phyloP scores from a whole-genome alignment of 306 rosid genomes.

The Nissolia schottii region DNA sequence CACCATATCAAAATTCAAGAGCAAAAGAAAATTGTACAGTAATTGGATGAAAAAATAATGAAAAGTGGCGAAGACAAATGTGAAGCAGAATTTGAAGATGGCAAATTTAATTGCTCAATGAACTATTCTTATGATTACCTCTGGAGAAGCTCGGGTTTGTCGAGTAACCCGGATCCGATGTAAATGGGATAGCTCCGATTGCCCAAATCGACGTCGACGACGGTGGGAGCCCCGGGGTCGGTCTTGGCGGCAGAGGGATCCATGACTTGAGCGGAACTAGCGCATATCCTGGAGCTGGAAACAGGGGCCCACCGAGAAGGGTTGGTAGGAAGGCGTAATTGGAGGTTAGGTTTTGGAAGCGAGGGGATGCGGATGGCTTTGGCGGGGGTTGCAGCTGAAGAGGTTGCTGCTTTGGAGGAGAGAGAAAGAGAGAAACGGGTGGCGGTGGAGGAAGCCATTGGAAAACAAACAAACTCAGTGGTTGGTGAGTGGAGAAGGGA shows the following conservation, averaged over 20 bases:
- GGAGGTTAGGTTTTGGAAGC: slow-evolving; percentile 20
- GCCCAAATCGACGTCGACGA: slow-evolving; percentile 83
- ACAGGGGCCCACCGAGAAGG: slow-evolving; percentile 6
- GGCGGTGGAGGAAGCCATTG: slow-evolving; percentile 61
- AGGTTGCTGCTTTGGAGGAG: slow-evolving; percentile 30
- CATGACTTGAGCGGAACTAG: slow-evolving; percentile 60
- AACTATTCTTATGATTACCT: slow-evolving; percentile 43
- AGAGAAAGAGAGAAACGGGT: slow-evolving; percentile 39
- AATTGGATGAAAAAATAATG: background rate
- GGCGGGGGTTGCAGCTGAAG: background rate
- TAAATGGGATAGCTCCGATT: slow-evolving; percentile 92
- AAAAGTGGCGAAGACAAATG: background rate
- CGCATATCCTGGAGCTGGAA: slow-evolving; percentile 40
- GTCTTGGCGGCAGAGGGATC: slow-evolving; percentile 46
- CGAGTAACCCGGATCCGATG: slow-evolving; percentile 77
- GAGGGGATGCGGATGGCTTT: slow-evolving; percentile 31
- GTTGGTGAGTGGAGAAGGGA: slow-evolving; percentile 18
- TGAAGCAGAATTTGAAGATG: background rate
- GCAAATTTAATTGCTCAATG: background rate
- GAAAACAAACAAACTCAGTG: background rate
- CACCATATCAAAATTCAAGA: background rate
- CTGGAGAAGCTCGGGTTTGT: slow-evolving; percentile 68
- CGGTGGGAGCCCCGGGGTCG: slow-evolving; percentile 29
- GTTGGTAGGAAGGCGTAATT: slow-evolving; percentile 1
- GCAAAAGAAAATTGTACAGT: background rate